Evolutionary conservation across 352 stramenopile genomes (phyloP), one percentile per base, ranked within the genome.

Genomic region (Phytophthora tentaculata): DNA sequence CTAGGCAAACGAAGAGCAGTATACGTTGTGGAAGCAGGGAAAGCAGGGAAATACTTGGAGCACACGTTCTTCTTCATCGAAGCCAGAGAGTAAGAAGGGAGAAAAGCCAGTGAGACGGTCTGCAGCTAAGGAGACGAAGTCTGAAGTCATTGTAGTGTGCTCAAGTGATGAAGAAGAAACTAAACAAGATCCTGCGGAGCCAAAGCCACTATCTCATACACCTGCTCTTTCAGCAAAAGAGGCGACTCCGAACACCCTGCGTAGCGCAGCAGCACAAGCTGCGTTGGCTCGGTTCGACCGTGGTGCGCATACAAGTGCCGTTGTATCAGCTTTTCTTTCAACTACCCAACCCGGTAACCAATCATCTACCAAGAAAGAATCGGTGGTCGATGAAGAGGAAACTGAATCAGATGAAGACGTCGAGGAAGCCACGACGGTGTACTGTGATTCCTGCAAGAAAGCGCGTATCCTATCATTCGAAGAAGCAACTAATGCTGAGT

Each of bases 381-480:
- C 24, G 32, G 2, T 39, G 13, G 41, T 12, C 16, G 67, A 77
- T 8, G 48, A 63, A 1, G 54, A 73, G 22, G 61, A 85, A 29
- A 79, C 26, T 1, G 66, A 89, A 17, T 75, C 69, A 1, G 75
- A 84, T 10, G 84, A 90, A 0, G 78, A 86, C 5, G 44, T 90
- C 3, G 84, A 92, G 41, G 73, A 81, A 56, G 85, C 78, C 19
- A 89, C 74, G 6, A 95, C 88, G 0, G 82, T 94, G 14, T 90
- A 92, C 55, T 96, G 88, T 37, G 88, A 96, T 67, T 50, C 43
- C n/a, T 96, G 88, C 63, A 80, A 79, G 62, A 96, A 96, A 66
- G 85, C 83, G 6, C 86, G 88, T 7, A 90, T 94, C 19, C 52
- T 96, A 20, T 84, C 80, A 12, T 41, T 68, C 2, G 62, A 79